Evolutionary conservation across 345 rosid species (phyloP).

Genomic region (Microcos paniculata): DNA sequence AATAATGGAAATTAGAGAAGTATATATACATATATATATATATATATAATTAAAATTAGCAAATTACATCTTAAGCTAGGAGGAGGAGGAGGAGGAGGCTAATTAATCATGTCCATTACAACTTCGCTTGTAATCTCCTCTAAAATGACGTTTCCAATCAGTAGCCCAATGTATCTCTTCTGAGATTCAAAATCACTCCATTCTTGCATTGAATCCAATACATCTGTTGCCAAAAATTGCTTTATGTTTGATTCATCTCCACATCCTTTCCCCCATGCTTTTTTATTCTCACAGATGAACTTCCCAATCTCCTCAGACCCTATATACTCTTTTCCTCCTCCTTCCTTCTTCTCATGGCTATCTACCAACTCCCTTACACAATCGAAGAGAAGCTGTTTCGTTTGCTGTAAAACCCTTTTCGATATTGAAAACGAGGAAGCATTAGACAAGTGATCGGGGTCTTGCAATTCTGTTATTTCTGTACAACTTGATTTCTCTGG

Average conservation of each 20-base stretch:
- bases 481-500: constrained; percentile 15
- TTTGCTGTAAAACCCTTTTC: constrained; percentile 36
- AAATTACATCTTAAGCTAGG: not conserved
- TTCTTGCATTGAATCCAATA: constrained; percentile 29
- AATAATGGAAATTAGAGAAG: not conserved
- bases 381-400: constrained; percentile 48
- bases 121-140: constrained; percentile 35
- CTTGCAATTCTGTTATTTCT: constrained; percentile 18
- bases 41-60: not conserved
- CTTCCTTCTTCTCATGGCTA: constrained; percentile 24
- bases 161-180: constrained; percentile 24
- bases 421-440: constrained; percentile 22
- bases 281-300: constrained; percentile 31
- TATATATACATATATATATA: not conserved
- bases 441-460: constrained; percentile 19
- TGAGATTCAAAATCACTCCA: constrained; percentile 30
- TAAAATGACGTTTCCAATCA: constrained; percentile 42
- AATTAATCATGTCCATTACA: constrained; percentile 26
- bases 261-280: constrained; percentile 28
- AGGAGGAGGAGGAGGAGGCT: not conserved
- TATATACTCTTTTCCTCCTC: constrained; percentile 9
- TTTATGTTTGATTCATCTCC: constrained; percentile 25
- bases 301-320: constrained; percentile 33
- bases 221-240: constrained; percentile 25
- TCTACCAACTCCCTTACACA: constrained; percentile 44